Conservation (phyloP, 768 basidiomycete species). For the Auriculariales sp. region DNA sequence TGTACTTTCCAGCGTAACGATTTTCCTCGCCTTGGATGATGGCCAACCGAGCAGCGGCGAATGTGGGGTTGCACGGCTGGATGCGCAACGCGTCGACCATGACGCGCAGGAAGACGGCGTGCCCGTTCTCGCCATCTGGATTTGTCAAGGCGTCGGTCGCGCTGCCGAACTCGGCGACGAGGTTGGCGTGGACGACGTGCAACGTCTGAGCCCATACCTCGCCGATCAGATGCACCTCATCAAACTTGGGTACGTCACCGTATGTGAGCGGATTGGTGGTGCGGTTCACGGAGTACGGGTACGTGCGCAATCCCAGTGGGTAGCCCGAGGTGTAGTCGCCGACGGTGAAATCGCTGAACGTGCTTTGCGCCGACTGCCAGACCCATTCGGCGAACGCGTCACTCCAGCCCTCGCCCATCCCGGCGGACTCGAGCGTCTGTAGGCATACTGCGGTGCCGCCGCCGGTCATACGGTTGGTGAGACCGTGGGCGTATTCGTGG, state of each 20-base stretch:
- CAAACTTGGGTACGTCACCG: conserved; percentile 20
- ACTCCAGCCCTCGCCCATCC: conserved; percentile 59
- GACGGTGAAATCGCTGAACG: conserved; percentile 19
- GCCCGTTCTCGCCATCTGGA: conserved; percentile 27
- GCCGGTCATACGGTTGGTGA: conserved; percentile 35
- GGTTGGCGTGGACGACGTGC: conserved; percentile 18
- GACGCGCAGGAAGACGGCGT: conserved; percentile 35
- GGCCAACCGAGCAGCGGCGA: conserved; percentile 26
- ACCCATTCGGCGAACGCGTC: background rate
- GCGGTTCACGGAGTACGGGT: conserved; percentile 29
- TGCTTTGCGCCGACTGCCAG: background rate
- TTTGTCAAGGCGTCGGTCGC: conserved; percentile 24
- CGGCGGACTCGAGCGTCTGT: conserved; percentile 46
- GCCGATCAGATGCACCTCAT: conserved; percentile 30
- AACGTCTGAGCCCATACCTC: conserved; percentile 33
- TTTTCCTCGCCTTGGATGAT: conserved; percentile 36
- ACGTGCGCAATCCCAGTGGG: conserved; percentile 36
- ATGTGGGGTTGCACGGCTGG: conserved; percentile 32
- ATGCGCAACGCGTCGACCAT: conserved; percentile 34
- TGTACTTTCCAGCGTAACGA: conserved; percentile 29
- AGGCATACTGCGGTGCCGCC: conserved; percentile 44
- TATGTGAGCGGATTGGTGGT: conserved; percentile 30
- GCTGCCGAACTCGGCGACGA: conserved; percentile 15
- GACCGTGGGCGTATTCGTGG: conserved; percentile 32
- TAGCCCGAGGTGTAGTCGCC: conserved; percentile 27